Evolutionary conservation across 176 grass and related monocot genomes (phyloP), one percentile per base, ranked within the genome.

Genomic region (Musa acuminata): DNA sequence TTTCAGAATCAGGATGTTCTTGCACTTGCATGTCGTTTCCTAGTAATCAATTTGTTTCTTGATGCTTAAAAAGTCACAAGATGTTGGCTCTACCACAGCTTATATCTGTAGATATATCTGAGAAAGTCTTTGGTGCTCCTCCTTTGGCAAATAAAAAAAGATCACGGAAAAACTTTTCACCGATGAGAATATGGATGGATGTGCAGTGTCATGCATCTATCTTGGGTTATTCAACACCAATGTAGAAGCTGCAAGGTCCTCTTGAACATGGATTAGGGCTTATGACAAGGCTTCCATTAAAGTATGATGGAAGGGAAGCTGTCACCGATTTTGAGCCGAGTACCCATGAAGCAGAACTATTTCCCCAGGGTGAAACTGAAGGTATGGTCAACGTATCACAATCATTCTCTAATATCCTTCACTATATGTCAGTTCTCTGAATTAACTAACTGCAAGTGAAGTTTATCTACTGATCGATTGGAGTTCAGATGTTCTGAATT

Each of bases 221-320:
- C 72, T 58, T 58, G 52, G 72, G 8, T 22, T 74, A 74, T 74
- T 59, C 19, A 23, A 58, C 72, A 58, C 53, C 11, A 53, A 58
- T 43, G n/a, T 74, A 57, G 72, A 74, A 58, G 72, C 72, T 58
- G 72, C 53, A 74, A 74, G 72, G 72, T 58, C 51, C 17, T 35
- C 35, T 19, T 17, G 6, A 35, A 43, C 29, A 69, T 20, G 67
- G 35, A 49, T 49, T 75, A 93, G 94, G 64, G 94, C 90, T 16
- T 91, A 97, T 75, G 94, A 93, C 77, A 93, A 85, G 72, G 93
- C 93, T 51, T 90, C 87, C 60, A 86, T 24, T 90, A 64, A 91
- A 81, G 29, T 90, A 83, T 85, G 93, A 90, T 70, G 90, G 90
- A 58, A 97, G 81, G 72, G 93, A 97, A 75, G 90, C 90, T 64